phyloP scores from a whole-genome alignment of 1,139 yeast species.

The Diutina siamensis region DNA sequence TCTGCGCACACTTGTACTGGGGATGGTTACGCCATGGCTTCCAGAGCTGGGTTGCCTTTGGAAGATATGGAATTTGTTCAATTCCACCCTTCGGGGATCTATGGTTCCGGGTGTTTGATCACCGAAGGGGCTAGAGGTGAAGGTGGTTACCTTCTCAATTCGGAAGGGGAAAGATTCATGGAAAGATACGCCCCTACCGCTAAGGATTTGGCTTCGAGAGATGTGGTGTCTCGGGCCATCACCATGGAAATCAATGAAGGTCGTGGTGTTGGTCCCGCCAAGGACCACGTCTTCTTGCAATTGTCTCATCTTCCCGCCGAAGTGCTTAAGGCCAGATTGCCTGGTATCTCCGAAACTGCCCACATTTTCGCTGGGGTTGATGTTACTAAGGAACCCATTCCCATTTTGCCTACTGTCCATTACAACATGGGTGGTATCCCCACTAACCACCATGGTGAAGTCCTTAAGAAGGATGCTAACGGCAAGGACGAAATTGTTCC shows the following conservation, averaged over 20 bases:
- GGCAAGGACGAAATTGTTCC: slow-evolving; percentile 91
- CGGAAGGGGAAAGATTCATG: slow-evolving; percentile 99
- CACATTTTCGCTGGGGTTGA: slow-evolving; percentile 98
- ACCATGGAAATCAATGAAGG: slow-evolving; percentile 98
- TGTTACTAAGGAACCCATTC: slow-evolving; percentile 98
- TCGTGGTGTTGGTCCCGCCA: slow-evolving; percentile 95
- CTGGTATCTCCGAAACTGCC: slow-evolving; percentile 99
- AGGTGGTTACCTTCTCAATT: slow-evolving; percentile 93
- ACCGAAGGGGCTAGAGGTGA: slow-evolving; percentile 99
- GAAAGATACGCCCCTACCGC: slow-evolving; percentile 99
- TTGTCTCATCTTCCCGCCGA: slow-evolving; percentile 88
- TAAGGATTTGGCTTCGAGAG: slow-evolving; percentile 96
- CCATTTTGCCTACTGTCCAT: slow-evolving; percentile 96
- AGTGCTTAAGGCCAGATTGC: slow-evolving; percentile 89
- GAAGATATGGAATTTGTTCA: slow-evolving; percentile 97
- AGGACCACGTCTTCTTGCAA: slow-evolving; percentile 93
- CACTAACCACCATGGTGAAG: slow-evolving; percentile 96
- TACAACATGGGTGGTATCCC: slow-evolving; percentile 99
- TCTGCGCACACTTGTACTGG: slow-evolving; percentile 99
- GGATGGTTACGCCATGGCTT: slow-evolving; percentile 97
- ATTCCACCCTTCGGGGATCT: slow-evolving; percentile 99
- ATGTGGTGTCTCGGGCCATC: slow-evolving; percentile 96
- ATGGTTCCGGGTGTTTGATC: slow-evolving; percentile 96
- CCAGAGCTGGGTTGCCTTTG: slow-evolving; percentile 96
- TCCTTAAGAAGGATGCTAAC: slow-evolving; percentile 65